Base-by-base conservation (phyloP, 805 yeast species). In the Monosporozyma unispora region DNA sequence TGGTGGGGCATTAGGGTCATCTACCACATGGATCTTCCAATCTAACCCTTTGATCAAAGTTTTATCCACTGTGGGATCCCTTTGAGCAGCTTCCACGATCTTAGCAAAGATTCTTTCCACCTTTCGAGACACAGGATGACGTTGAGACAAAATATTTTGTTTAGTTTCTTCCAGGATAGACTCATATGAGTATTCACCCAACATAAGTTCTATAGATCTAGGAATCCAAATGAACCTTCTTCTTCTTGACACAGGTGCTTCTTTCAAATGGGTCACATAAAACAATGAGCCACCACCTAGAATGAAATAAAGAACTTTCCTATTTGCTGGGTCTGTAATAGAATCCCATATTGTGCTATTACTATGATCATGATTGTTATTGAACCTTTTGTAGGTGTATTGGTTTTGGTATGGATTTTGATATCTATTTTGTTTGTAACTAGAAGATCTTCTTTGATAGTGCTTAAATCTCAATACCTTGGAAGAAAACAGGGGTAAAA, bases 21-120 rank as follows among this genome's bases (percentile, higher is more conserved):
- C 77, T 19, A 87, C 82, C 21, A 93, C 85, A 62, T 87, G 87
- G 27, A 93, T 79, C 54, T 78, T 71, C 98, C 99, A 93, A 25
- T 70, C 59, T 0, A 69, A 54, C 56, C 70, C 64, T 14, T 60
- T 58, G 18, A 66, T 43, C 44, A 53, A 45, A 18, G 55, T 45
- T 54, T 61, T 57, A 62, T 69, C 64, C 63, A 64, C 59, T 59
- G 74, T 43, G 48, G 67, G 51, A 57, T 68, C 66, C 28, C 70
- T 66, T 31, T 74, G 66, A 0, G 87, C 83, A 7, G 81, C 79
- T 9, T 71, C 67, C 9, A 91, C 76, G 21, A 93, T 70, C 53
- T 79, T 74, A 44, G 72, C 61, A 80, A 93, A 86, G 10, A 91
- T 73, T 2, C 59, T 62, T n/a, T 73, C 68, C 14, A 90, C 86